Conservation (phyloP, 108 stramenopile species). For the Discostella stelligeroides region DNA sequence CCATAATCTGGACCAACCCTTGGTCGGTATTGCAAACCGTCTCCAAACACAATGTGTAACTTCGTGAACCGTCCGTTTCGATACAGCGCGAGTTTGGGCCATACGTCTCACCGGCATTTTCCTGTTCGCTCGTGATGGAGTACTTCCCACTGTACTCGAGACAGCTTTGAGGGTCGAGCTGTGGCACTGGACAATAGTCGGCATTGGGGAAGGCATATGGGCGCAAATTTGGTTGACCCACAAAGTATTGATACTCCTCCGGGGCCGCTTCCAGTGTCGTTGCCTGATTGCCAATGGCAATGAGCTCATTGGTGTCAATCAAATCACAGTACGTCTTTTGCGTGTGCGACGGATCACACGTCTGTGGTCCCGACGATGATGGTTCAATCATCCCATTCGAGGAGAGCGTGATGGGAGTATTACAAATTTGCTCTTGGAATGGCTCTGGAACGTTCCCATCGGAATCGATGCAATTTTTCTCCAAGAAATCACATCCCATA, state of each 20-base stretch:
- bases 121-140: constrained; percentile 29
- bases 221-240: constrained; percentile 27
- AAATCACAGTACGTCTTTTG: constrained; percentile 50
- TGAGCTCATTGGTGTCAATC: constrained; percentile 31
- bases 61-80: constrained; percentile 47
- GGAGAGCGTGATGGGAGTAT: constrained; percentile 26
- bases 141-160: constrained; percentile 22
- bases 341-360: constrained; percentile 52
- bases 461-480: constrained; percentile 52
- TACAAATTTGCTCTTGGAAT: constrained; percentile 72
- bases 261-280: constrained; percentile 32
- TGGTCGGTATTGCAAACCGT: constrained; percentile 36
- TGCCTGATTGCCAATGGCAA: constrained; percentile 37
- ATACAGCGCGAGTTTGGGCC: constrained; percentile 38
- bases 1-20: constrained; percentile 30
- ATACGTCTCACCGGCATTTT: constrained; percentile 43
- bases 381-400: constrained; percentile 18
- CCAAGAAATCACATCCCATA: constrained; percentile 56
- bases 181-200: constrained; percentile 50
- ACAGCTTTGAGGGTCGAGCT: constrained; percentile 42
- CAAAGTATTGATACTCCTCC: constrained; percentile 43
- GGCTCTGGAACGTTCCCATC: constrained; percentile 57
- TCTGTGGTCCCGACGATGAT: constrained; percentile 27
- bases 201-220: constrained; percentile 43
- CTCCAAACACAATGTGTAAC: constrained; percentile 43